These are phyloP conservation scores for Solanum rostratum DNA, from an alignment of 257 asterid species.

Conservation along the genomic window DNA sequence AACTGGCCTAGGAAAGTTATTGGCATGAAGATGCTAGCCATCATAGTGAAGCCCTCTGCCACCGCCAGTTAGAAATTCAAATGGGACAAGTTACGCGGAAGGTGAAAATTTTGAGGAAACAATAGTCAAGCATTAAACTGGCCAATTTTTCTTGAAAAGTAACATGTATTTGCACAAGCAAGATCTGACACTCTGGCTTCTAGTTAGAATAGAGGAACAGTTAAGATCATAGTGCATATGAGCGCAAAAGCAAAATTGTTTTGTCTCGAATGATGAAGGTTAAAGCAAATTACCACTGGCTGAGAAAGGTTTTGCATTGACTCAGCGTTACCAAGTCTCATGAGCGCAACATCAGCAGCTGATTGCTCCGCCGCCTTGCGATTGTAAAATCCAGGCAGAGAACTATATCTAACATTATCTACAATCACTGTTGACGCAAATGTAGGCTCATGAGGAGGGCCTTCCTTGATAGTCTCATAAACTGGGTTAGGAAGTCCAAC, in stretches of 20 bases:
- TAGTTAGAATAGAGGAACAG: not conserved
- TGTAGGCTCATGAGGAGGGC: conserved; percentile 82
- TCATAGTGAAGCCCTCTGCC: not conserved
- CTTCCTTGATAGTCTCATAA: conserved; percentile 74
- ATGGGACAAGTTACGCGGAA: not conserved
- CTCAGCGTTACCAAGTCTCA: conserved; percentile 38
- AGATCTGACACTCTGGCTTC: not conserved
- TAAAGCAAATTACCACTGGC: conserved; percentile 54
- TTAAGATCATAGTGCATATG: not conserved
- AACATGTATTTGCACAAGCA: not conserved
- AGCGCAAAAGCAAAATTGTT: not conserved
- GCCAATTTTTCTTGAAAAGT: not conserved
- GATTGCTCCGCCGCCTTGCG: conserved; percentile 98
- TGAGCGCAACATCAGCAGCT: conserved; percentile 97
- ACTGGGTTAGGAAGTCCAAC: conserved; percentile 63
- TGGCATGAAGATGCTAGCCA: not conserved
- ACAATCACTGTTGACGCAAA: conserved; percentile 69
- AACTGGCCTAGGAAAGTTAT: too few relatives aligned
- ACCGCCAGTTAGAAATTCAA: not conserved
- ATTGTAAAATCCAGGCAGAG: conserved; percentile 80
- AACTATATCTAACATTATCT: conserved; percentile 54
- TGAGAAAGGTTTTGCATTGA: conserved; percentile 37
- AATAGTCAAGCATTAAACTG: not conserved
- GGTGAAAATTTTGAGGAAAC: not conserved
- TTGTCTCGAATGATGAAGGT: not conserved